Evolutionary conservation across 495 filamentous ascomycete genomes (phyloP).

Genomic region (Terfezia boudieri): DNA sequence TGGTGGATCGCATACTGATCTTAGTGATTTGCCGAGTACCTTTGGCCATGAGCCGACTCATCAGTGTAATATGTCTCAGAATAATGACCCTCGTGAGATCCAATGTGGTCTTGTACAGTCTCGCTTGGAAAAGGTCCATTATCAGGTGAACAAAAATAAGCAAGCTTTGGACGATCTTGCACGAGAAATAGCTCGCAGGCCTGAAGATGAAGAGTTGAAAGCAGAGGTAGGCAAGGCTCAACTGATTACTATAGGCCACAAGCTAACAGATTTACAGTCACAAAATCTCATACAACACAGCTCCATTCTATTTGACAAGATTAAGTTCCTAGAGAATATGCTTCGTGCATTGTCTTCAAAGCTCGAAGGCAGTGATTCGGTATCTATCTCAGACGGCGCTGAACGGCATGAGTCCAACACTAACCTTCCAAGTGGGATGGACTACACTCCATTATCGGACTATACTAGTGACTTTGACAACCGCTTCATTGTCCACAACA

Average conservation of each 20-base stretch:
- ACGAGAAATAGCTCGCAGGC: conserved; percentile 7
- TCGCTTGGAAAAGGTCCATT: conserved; percentile 51
- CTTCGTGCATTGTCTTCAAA: conserved; percentile 40
- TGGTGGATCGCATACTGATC: conserved; percentile 38
- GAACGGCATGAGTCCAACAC: conserved; percentile 22
- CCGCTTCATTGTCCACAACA: conserved; percentile 90
- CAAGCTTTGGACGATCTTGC: conserved; percentile 15
- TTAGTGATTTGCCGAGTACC: conserved; percentile 49
- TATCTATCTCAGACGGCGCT: conserved; percentile 23
- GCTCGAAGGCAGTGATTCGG: conserved; percentile 25
- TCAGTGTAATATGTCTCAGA: conserved; percentile 81
- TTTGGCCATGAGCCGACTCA: conserved; percentile 88
- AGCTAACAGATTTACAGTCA: conserved; percentile 26
- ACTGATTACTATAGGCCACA: neutral
- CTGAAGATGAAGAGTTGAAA: conserved; percentile 25
- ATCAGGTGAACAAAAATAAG: conserved; percentile 53
- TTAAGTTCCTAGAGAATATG: conserved; percentile 53
- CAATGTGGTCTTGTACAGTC: conserved; percentile 67
- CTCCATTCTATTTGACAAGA: conserved; percentile 46
- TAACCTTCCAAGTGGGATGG: conserved; percentile 10
- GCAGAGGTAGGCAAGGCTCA: conserved; percentile 1
- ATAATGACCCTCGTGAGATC: conserved; percentile 71
- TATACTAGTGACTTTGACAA: conserved; percentile 90
- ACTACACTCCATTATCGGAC: conserved; percentile 23
- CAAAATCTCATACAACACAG: conserved; percentile 48